Percentiles rank a stretch among this genome's conserved stretches.
These are phyloP conservation scores for Naganishia vaughanmartiniae DNA, from an alignment of 768 basidiomycete genomes.

Conservation along the genomic window DNA sequence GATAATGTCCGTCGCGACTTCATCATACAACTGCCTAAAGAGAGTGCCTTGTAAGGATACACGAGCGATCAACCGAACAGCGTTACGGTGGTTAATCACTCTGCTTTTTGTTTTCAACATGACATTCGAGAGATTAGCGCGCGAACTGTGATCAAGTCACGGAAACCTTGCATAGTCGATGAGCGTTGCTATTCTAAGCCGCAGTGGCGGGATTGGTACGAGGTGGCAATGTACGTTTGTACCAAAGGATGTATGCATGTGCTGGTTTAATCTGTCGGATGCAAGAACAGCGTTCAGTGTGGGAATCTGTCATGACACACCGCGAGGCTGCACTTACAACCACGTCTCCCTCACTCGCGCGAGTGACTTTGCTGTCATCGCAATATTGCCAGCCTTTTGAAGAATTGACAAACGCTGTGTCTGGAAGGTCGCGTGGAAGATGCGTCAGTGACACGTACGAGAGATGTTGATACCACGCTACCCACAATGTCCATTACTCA, in stretches of 20 bases:
- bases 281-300: background rate
- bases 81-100: no score
- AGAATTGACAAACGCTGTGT: conserved; percentile 87
- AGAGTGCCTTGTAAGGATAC: no score
- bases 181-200: background rate
- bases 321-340: conserved; percentile 59
- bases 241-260: conserved; percentile 49
- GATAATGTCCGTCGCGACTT: no score
- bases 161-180: background rate
- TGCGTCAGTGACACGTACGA: background rate
- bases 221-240: conserved; percentile 40
- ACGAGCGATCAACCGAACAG: no score
- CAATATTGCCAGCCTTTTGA: conserved; percentile 87
- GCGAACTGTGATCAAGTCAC: background rate
- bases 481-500: conserved; percentile 95
- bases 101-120: no score
- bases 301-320: no score
- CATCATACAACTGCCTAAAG: no score
- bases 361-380: conserved; percentile 82
- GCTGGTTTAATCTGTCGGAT: conserved; percentile 39
- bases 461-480: conserved; percentile 30
- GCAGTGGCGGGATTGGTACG: conserved; percentile 5
- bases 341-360: conserved; percentile 72
- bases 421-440: conserved; percentile 55
- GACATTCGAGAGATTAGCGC: background rate